These are phyloP conservation scores for Diaporthe destruens DNA, from an alignment of 2,329 filamentous ascomycete genomes.

Conservation along the genomic window DNA sequence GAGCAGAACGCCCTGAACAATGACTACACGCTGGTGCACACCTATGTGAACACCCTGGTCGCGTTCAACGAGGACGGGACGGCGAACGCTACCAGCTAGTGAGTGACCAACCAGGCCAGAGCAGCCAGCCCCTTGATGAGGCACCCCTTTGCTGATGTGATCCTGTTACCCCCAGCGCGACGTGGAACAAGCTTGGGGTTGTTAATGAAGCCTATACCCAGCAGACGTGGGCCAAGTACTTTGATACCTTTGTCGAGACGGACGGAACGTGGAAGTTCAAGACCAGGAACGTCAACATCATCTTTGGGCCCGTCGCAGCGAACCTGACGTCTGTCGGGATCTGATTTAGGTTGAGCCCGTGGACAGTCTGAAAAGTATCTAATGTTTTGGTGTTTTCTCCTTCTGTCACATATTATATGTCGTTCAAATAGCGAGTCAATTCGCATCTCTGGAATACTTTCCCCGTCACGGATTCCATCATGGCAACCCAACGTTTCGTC, in stretches of 20 bases:
- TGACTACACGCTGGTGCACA: conserved; percentile 5
- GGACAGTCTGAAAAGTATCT: neutral
- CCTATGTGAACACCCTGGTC: conserved; percentile 19
- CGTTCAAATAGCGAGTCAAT: neutral
- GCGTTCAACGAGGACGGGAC: conserved; percentile 15
- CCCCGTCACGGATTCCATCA: neutral
- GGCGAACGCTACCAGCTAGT: conserved; percentile 27
- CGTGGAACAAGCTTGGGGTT: conserved; percentile 17
- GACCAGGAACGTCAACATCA: neutral
- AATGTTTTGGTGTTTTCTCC: neutral
- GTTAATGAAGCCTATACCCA: neutral
- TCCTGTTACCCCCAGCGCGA: neutral
- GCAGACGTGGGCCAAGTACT: conserved; percentile 22
- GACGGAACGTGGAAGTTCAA: conserved; percentile 27
- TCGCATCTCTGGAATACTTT: neutral
- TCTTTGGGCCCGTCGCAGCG: neutral
- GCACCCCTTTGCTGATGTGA: neutral
- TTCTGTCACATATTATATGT: neutral
- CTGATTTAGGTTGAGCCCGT: neutral
- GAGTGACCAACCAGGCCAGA: neutral
- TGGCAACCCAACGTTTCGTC: too few species aligned
- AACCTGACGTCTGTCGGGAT: neutral
- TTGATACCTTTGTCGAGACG: neutral
- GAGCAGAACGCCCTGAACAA: conserved; percentile 1
- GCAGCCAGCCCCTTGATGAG: too few species aligned